Evolutionary conservation across 2,329 filamentous ascomycete species (phyloP).

Genomic region (Dactylonectria macrodidyma): DNA sequence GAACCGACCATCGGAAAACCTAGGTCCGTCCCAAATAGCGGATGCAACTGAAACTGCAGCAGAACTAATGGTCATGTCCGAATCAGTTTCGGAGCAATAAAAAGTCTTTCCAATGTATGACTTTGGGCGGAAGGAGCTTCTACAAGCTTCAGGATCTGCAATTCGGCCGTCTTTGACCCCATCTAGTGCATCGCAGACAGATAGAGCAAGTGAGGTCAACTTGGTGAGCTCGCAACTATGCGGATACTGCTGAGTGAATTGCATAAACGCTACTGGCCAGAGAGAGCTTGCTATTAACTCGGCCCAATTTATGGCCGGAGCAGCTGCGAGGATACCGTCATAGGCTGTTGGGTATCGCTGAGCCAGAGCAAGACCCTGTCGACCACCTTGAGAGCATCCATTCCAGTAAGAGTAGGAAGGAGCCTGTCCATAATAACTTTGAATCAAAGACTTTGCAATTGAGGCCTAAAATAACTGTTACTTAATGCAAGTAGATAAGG

Average conservation of each 20-base stretch:
- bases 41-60: conserved; percentile 1
- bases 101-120: conserved; percentile 7
- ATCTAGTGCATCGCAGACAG: conserved; percentile 11
- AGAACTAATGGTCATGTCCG: background rate
- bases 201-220: conserved; percentile 2
- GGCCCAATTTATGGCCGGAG: background rate
- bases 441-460: background rate
- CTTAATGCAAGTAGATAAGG: too few relatives aligned
- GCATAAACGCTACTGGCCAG: background rate
- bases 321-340: background rate
- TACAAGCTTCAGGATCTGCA: conserved; percentile 12
- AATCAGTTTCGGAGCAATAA: background rate
- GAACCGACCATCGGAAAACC: conserved; percentile 25
- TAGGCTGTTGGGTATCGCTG: conserved; percentile 7
- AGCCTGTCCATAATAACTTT: background rate
- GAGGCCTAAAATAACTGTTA: too few relatives aligned
- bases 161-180: conserved; percentile 13
- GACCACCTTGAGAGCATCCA: background rate
- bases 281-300: background rate
- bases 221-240: background rate
- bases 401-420: conserved; percentile 3
- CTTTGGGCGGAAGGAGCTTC: conserved; percentile 13
- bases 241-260: background rate
- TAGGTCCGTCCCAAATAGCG: conserved; percentile 13
- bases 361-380: conserved; percentile 3